Percentiles rank a stretch among this genome's conserved stretches.
Evolutionary conservation across 2,329 filamentous ascomycete genomes (phyloP).

Genomic region (Botrytis cinerea): DNA sequence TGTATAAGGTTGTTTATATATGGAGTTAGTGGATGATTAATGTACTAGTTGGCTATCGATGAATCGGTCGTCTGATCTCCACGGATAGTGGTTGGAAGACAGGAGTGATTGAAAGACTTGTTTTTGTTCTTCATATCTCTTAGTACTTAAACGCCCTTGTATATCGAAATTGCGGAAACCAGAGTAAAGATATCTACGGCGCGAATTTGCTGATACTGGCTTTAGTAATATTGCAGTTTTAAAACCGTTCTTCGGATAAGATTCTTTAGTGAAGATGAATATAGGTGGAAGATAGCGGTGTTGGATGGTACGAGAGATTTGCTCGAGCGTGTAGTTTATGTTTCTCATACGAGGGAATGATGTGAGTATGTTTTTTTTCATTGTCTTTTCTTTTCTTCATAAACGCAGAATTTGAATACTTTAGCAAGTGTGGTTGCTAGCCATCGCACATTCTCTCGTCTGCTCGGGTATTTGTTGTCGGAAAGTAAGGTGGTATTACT

Average conservation of each 20-base stretch:
- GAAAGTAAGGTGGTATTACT: background rate
- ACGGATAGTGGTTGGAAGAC: background rate
- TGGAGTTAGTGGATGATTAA: background rate
- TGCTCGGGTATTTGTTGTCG: background rate
- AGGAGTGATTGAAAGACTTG: background rate
- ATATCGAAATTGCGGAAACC: background rate
- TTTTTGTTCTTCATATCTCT: background rate
- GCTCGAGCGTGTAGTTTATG: background rate
- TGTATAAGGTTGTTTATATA: background rate
- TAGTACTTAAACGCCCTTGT: background rate
- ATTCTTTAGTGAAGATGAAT: background rate
- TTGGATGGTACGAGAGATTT: background rate
- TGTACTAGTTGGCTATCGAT: background rate
- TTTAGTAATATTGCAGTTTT: background rate
- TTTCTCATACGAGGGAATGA: background rate
- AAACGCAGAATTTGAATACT: accelerated
- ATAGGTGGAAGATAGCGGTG: background rate
- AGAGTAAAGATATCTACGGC: background rate
- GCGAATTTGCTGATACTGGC: no score
- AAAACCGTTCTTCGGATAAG: accelerated
- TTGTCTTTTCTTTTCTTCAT: background rate
- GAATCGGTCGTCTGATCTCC: background rate
- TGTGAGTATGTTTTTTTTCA: accelerated
- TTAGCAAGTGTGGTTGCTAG: background rate
- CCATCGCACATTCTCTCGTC: background rate